phyloP scores from a whole-genome alignment of 208 protist genomes.

The Acanthamoeba triangularis region DNA sequence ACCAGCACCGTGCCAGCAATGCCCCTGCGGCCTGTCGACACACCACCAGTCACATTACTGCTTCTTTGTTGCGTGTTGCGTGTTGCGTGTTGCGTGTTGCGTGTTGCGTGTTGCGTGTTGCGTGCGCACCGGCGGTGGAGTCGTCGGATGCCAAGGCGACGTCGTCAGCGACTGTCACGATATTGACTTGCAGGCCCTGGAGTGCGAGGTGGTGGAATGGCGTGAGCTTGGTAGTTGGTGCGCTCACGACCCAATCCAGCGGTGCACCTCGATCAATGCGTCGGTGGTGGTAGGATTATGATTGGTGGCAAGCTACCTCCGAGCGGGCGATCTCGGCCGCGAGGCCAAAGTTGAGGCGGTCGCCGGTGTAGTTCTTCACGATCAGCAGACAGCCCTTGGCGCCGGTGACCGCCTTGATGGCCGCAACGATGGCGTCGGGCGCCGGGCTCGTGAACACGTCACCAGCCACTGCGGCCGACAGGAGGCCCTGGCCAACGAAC shows the following conservation, averaged over 20 bases:
- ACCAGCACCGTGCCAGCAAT: constrained; percentile 93
- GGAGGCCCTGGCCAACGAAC: constrained; percentile 93
- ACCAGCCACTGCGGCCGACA: constrained; percentile 94
- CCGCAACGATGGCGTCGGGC: constrained; percentile 89
- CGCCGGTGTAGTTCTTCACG: constrained; percentile 96
- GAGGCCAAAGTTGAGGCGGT: constrained; percentile 94
- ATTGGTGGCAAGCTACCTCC: background rate
- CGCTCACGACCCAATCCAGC: background rate
- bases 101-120: background rate
- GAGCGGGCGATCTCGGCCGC: constrained; percentile 87
- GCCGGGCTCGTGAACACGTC: constrained; percentile 94
- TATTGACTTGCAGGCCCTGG: constrained; percentile 71
- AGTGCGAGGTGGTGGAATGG: background rate
- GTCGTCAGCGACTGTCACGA: constrained; percentile 49
- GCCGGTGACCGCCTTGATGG: constrained; percentile 91
- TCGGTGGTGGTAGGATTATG: background rate
- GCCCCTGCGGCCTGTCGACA: constrained; percentile 85
- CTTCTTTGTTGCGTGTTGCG: too few relatives aligned
- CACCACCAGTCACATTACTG: too few relatives aligned
- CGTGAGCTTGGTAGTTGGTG: background rate
- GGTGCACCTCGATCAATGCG: background rate
- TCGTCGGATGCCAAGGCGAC: constrained; percentile 49
- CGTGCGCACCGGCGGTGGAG: constrained; percentile 14
- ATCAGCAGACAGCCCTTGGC: constrained; percentile 90
- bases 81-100: background rate